Evolutionary conservation across 257 asterid genomes (phyloP).

Genomic region (Capsicum pubescens): DNA sequence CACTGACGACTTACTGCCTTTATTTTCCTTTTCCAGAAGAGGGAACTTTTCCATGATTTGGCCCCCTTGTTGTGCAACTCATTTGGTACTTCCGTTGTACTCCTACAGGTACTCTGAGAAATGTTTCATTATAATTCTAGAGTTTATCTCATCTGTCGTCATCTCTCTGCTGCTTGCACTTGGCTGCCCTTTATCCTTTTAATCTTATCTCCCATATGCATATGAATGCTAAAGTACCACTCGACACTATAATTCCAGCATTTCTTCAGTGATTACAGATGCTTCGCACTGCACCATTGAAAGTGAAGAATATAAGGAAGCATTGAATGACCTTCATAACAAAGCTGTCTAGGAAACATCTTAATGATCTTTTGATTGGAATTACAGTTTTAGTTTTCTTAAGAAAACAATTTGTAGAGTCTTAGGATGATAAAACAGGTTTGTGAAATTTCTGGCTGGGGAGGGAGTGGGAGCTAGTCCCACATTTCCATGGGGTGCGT

Average conservation of each 20-base stretch:
- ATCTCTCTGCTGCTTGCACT: too few relatives aligned
- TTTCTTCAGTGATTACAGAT: slow-evolving; percentile 18
- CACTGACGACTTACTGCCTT: background rate
- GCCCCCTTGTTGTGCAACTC: slow-evolving; percentile 47
- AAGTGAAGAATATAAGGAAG: background rate
- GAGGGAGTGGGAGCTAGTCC: too few relatives aligned
- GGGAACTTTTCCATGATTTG: slow-evolving; percentile 32
- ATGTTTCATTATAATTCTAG: background rate
- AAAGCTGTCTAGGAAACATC: background rate
- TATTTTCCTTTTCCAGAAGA: slow-evolving; percentile 30
- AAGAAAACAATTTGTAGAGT: background rate
- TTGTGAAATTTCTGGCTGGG: background rate
- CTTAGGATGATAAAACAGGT: background rate
- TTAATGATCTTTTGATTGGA: background rate
- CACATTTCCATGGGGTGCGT: background rate
- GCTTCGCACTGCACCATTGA: background rate
- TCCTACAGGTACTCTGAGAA: slow-evolving; percentile 44
- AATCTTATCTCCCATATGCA: background rate
- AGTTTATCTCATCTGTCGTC: background rate
- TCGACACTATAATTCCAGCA: background rate
- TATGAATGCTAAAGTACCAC: too few relatives aligned
- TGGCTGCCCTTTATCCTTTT: too few relatives aligned
- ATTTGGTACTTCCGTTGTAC: slow-evolving; percentile 45
- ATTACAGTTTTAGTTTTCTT: background rate
- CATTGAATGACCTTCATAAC: background rate